Evolutionary conservation across 352 stramenopile genomes (phyloP).

Genomic region (Pythium periplocum): DNA sequence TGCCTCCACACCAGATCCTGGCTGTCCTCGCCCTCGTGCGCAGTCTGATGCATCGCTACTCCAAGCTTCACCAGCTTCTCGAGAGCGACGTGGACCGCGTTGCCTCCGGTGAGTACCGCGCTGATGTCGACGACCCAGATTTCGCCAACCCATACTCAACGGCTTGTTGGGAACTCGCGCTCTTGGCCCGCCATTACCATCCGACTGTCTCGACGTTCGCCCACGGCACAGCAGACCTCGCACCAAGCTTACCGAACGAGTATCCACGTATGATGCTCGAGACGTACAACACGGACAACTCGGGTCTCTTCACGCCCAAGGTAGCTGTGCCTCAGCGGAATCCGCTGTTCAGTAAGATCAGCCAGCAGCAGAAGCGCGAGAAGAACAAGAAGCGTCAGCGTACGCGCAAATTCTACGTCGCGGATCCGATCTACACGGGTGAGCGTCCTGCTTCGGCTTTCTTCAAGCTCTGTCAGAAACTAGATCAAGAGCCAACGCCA

Average conservation of each 20-base stretch:
- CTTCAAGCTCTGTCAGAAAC: slow-evolving; percentile 23
- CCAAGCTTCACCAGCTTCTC: slow-evolving; percentile 91
- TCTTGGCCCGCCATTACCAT: slow-evolving; percentile 85
- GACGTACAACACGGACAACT: slow-evolving; percentile 41
- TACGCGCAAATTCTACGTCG: slow-evolving; percentile 66
- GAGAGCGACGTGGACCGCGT: slow-evolving; percentile 96
- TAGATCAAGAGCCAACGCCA: slow-evolving; percentile 14
- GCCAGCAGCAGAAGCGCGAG: slow-evolving; percentile 37
- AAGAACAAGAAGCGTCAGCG: slow-evolving; percentile 52
- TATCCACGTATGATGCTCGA: slow-evolving; percentile 57
- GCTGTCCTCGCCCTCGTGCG: slow-evolving; percentile 87
- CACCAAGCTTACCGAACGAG: slow-evolving; percentile 60
- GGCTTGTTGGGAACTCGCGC: slow-evolving; percentile 90
- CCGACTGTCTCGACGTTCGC: slow-evolving; percentile 71
- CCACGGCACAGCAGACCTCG: slow-evolving; percentile 52
- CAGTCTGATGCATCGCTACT: slow-evolving; percentile 89
- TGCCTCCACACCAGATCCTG: slow-evolving; percentile 74
- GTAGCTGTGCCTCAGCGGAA: slow-evolving; percentile 57
- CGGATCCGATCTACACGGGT: slow-evolving; percentile 38
- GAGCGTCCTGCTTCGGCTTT: slow-evolving; percentile 26
- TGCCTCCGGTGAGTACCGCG: slow-evolving; percentile 89
- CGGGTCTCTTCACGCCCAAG: slow-evolving; percentile 49
- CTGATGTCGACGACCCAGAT: slow-evolving; percentile 92
- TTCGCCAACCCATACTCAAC: slow-evolving; percentile 94
- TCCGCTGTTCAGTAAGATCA: slow-evolving; percentile 66